A percentile compares a stretch with the other conserved stretches of the same genome.
Conservation (phyloP, 139 green algal species). For the Chlorella sp. region DNA sequence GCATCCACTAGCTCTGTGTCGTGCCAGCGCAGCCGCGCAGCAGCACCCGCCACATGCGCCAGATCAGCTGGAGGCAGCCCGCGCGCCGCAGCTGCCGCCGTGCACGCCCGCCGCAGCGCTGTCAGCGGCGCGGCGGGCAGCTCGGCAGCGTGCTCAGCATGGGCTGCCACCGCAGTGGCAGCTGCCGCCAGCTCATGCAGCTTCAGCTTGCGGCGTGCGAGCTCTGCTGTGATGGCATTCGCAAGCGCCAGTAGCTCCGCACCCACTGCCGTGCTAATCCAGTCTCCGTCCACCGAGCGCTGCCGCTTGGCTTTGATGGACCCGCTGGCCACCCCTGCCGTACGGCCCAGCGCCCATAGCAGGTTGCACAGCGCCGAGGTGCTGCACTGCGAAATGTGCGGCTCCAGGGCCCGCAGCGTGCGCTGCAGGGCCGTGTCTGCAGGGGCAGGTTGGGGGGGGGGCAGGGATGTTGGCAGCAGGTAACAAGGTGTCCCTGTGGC, state of each 20-base stretch:
- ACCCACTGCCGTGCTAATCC: not conserved
- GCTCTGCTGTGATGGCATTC: not conserved
- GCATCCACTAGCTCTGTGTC: not conserved
- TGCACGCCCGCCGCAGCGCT: not conserved
- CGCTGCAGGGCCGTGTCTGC: not conserved
- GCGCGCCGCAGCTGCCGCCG: not conserved
- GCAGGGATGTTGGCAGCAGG: no score
- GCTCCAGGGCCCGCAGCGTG: not conserved
- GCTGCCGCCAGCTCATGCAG: not conserved
- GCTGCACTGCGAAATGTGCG: not conserved
- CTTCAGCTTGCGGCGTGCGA: not conserved
- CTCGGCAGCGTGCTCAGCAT: not conserved
- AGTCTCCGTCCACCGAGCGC: not conserved
- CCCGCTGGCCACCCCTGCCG: not conserved
- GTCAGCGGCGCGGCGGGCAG: not conserved
- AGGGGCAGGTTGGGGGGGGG: not conserved
- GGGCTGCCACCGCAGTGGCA: not conserved
- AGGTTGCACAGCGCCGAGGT: constrained; percentile 10
- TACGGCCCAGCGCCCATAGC: constrained; percentile 3
- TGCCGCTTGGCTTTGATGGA: not conserved
- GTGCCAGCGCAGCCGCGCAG: constrained; percentile 18
- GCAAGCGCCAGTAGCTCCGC: not conserved
- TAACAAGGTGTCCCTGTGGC: no score
- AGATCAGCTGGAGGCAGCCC: not conserved
- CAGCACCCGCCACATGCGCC: not conserved